Percentiles rank a stretch among this genome's conserved stretches.
These are phyloP conservation scores for Pseudogymnoascus sp. DNA, from an alignment of 2,329 filamentous ascomycete species.

Conservation along the genomic window DNA sequence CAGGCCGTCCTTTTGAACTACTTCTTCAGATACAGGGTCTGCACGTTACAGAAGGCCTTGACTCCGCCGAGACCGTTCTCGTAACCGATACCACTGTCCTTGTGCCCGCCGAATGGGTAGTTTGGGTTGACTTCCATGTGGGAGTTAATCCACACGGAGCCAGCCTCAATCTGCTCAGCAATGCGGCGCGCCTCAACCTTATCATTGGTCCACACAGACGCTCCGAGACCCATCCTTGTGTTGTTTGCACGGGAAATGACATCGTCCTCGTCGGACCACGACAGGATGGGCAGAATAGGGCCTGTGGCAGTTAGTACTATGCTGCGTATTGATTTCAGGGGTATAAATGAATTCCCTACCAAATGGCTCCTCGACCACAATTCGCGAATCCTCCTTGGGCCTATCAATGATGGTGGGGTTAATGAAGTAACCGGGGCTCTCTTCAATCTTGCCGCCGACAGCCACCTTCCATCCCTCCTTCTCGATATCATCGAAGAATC, in stretches of 20 bases:
- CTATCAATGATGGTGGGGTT: slow-evolving; percentile 50
- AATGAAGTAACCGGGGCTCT: slow-evolving; percentile 43
- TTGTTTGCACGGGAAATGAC: slow-evolving; percentile 50
- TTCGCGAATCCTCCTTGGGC: slow-evolving; percentile 44
- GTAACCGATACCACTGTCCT: slow-evolving; percentile 28
- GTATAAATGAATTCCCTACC: slow-evolving; percentile 25
- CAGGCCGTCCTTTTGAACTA: not conserved
- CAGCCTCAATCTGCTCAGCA: slow-evolving; percentile 46
- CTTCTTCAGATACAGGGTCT: slow-evolving; percentile 19
- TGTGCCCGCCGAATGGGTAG: slow-evolving; percentile 30
- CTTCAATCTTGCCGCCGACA: slow-evolving; percentile 28
- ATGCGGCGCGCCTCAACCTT: slow-evolving; percentile 43
- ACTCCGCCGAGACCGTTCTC: slow-evolving; percentile 18
- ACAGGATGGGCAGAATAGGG: slow-evolving; percentile 55
- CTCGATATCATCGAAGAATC: slow-evolving; percentile 46
- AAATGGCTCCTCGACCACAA: slow-evolving; percentile 53
- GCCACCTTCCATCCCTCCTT: slow-evolving; percentile 44
- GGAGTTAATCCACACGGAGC: slow-evolving; percentile 55
- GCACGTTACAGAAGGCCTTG: slow-evolving; percentile 18
- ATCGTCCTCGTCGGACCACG: slow-evolving; percentile 53
- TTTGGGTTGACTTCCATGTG: slow-evolving; percentile 39
- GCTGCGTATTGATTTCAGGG: not conserved
- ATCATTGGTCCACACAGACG: slow-evolving; percentile 51
- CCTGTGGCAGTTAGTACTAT: slow-evolving; percentile 31
- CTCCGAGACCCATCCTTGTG: slow-evolving; percentile 46